Evolutionary conservation across 495 filamentous ascomycete species (phyloP).

Genomic region (Extremus antarcticus): DNA sequence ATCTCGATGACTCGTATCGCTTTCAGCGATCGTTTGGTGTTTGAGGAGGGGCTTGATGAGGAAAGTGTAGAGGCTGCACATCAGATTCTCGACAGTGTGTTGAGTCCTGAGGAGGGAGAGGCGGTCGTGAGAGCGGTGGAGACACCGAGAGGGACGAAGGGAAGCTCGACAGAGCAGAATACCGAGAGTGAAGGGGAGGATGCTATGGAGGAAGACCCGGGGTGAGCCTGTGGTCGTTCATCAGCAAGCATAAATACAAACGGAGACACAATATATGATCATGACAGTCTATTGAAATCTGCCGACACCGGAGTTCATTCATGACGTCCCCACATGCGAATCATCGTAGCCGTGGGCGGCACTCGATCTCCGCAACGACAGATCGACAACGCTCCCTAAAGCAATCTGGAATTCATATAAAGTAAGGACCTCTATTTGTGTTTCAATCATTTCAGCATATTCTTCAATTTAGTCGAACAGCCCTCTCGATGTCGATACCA

Average conservation of each 20-base stretch:
- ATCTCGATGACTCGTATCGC: conserved; percentile 56
- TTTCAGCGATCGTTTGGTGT: conserved; percentile 49
- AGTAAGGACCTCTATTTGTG: too few relatives aligned
- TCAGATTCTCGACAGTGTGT: conserved; percentile 49
- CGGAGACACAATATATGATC: background rate
- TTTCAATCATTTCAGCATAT: too few relatives aligned
- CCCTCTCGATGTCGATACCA: background rate
- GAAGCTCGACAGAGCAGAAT: conserved; percentile 1
- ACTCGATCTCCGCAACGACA: background rate
- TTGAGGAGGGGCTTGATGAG: conserved; percentile 57
- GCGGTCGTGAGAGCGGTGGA: conserved; percentile 48
- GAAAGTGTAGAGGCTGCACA: conserved; percentile 57
- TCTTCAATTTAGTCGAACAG: too few relatives aligned
- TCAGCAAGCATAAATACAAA: background rate
- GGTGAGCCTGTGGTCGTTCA: too few relatives aligned
- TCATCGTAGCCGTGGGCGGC: background rate
- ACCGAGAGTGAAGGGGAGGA: conserved; percentile 1
- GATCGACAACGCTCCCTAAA: too few relatives aligned
- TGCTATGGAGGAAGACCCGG: background rate
- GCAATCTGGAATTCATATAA: too few relatives aligned
- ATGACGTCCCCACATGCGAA: background rate
- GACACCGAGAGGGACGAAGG: conserved; percentile 20
- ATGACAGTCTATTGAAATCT: background rate
- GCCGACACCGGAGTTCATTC: background rate
- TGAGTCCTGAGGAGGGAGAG: conserved; percentile 62